Conservation (phyloP, 805 yeast species). For the Ogataea pignaliae region DNA sequence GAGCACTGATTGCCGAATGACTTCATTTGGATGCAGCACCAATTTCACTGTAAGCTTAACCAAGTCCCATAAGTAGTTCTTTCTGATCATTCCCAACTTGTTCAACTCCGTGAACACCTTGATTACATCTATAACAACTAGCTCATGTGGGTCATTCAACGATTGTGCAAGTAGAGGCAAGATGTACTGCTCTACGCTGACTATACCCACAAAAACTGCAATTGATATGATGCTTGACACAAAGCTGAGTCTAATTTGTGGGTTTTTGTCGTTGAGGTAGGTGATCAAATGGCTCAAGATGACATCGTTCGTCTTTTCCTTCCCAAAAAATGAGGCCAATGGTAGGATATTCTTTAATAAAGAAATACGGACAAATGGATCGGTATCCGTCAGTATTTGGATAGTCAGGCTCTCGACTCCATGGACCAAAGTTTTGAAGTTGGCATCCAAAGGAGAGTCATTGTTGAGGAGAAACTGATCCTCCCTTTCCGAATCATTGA, state of each 20-base stretch:
- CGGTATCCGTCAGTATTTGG: constrained; percentile 64
- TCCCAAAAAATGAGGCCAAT: constrained; percentile 76
- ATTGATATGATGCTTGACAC: constrained; percentile 68
- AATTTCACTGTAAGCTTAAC: constrained; percentile 49
- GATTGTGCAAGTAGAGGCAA: constrained; percentile 83
- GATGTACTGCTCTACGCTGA: constrained; percentile 81
- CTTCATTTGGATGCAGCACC: constrained; percentile 78
- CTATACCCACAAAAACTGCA: constrained; percentile 75
- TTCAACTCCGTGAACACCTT: constrained; percentile 52
- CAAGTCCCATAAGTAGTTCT: constrained; percentile 51
- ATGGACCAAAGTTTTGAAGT: constrained; percentile 41
- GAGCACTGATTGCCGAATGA: constrained; percentile 71
- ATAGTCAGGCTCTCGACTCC: constrained; percentile 66
- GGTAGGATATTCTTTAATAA: constrained; percentile 69
- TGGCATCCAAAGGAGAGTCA: constrained; percentile 30
- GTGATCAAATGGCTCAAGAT: constrained; percentile 88
- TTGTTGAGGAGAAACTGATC: constrained; percentile 31
- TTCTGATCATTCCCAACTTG: constrained; percentile 51
- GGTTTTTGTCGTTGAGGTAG: constrained; percentile 75
- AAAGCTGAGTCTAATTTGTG: constrained; percentile 63
- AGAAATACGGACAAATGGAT: constrained; percentile 62
- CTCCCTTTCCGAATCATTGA: constrained; percentile 43
- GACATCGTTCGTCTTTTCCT: constrained; percentile 83
- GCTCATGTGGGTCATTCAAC: constrained; percentile 76
- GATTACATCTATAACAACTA: constrained; percentile 69